phyloP scores from a whole-genome alignment of 1,284 basidiomycete genomes.

The Melampsora americana region DNA sequence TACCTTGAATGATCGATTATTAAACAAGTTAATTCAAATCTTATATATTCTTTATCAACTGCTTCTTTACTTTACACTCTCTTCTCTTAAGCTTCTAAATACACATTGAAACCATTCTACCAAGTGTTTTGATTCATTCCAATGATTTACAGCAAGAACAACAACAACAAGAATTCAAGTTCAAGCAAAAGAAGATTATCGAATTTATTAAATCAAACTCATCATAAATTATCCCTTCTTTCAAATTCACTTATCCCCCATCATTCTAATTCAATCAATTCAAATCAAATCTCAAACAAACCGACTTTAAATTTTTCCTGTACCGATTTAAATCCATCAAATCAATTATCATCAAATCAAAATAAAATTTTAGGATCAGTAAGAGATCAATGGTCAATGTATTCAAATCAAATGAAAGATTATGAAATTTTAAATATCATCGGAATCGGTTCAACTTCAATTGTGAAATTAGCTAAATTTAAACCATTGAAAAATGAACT shows the following conservation, averaged over 20 bases:
- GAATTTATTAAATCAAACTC: too few relatives aligned
- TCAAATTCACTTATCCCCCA: too few relatives aligned
- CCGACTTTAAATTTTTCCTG: too few relatives aligned
- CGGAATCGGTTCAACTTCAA: slow-evolving; percentile 79
- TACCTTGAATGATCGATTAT: too few relatives aligned
- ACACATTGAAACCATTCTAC: background rate
- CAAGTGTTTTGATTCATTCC: background rate
- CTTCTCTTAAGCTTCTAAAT: background rate
- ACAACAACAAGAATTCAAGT: too few relatives aligned
- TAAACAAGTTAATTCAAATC: background rate
- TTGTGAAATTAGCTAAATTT: slow-evolving; percentile 74
- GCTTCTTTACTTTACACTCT: background rate
- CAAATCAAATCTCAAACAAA: too few relatives aligned
- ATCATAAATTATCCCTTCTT: too few relatives aligned
- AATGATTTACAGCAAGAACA: too few relatives aligned
- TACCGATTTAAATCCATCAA: background rate
- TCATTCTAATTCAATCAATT: too few relatives aligned
- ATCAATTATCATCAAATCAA: slow-evolving; percentile 16
- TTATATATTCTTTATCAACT: background rate
- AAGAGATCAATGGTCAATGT: slow-evolving; percentile 77
- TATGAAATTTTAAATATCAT: slow-evolving; percentile 51
- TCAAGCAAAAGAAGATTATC: too few relatives aligned
- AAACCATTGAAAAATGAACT: slow-evolving; percentile 58
- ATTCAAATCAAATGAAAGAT: slow-evolving; percentile 60
- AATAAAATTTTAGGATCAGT: slow-evolving; percentile 63